phyloP scores from a whole-genome alignment of 129 eudicot species.

The Ambrosia trifida region DNA sequence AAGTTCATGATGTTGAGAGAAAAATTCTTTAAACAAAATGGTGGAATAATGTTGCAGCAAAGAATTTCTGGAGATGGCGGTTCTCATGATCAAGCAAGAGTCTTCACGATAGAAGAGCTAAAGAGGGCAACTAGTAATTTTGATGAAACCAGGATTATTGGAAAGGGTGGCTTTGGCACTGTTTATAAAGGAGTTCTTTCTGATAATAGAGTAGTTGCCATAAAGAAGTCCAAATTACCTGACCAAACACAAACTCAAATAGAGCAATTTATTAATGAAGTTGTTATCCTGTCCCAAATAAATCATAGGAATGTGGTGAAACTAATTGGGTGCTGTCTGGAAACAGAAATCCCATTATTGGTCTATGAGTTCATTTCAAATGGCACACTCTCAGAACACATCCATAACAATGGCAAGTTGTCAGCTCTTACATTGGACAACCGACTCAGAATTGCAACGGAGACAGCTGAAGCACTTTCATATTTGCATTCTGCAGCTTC shows the following conservation, averaged over 20 bases:
- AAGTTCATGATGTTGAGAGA: slow-evolving; percentile 23
- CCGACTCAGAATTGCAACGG: slow-evolving; percentile 39
- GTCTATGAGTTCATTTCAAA: slow-evolving; percentile 43
- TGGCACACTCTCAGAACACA: slow-evolving; percentile 48
- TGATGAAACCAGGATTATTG: slow-evolving; percentile 41
- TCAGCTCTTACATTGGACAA: slow-evolving; percentile 26
- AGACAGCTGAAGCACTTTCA: slow-evolving; percentile 43
- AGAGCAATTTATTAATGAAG: slow-evolving; percentile 56
- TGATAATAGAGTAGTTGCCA: slow-evolving; percentile 40
- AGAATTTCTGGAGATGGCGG: slow-evolving; percentile 27
- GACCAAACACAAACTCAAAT: slow-evolving; percentile 29
- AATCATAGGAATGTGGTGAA: slow-evolving; percentile 44
- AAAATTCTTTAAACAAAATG: slow-evolving; percentile 46
- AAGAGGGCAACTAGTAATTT: slow-evolving; percentile 46
- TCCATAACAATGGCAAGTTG: slow-evolving; percentile 20
- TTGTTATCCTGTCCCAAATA: slow-evolving; percentile 41
- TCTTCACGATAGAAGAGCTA: slow-evolving; percentile 39
- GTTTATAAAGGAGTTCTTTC: slow-evolving; percentile 27
- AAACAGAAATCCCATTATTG: slow-evolving; percentile 33
- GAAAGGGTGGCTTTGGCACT: slow-evolving; percentile 44
- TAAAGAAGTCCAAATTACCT: slow-evolving; percentile 38
- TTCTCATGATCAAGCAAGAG: slow-evolving; percentile 31
- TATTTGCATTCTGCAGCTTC: slow-evolving; percentile 52
- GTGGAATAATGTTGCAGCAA: slow-evolving; percentile 48
- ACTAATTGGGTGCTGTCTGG: slow-evolving; percentile 42